Percentiles rank a stretch among this genome's conserved stretches.
These are phyloP conservation scores for Fraxinus velutina DNA, from an alignment of 305 asterid species.

Conservation along the genomic window DNA sequence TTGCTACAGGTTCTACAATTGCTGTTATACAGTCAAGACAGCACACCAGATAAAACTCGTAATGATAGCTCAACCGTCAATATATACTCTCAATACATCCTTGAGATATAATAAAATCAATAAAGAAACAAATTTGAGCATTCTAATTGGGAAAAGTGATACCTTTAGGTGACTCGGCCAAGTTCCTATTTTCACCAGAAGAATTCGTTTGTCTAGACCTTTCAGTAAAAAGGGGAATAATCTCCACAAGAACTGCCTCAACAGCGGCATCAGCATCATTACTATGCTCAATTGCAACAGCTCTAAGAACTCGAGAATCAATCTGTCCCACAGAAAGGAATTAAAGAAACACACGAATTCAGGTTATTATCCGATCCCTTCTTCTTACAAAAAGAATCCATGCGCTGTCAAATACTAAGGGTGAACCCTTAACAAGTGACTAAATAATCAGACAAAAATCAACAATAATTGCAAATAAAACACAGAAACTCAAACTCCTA, in stretches of 20 bases:
- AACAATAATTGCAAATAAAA: not conserved
- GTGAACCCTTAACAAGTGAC: not conserved
- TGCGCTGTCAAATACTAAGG: not conserved
- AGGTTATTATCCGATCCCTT: not conserved
- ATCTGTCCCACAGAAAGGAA: constrained; percentile 37
- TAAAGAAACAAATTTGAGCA: not conserved
- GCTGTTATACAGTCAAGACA: constrained; percentile 20
- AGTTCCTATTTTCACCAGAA: constrained; percentile 20
- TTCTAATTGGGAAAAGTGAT: constrained; percentile 14
- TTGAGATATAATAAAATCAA: not conserved
- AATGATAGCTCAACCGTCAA: not conserved
- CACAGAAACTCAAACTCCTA: not conserved
- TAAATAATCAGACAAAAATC: not conserved
- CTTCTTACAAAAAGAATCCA: not conserved
- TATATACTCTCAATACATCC: not conserved
- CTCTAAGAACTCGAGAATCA: constrained; percentile 70
- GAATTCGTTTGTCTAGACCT: constrained; percentile 31
- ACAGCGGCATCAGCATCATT: constrained; percentile 73
- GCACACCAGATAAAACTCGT: not conserved
- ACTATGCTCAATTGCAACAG: constrained; percentile 76
- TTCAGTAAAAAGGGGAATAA: constrained; percentile 60
- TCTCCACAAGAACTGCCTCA: constrained; percentile 61
- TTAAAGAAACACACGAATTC: not conserved
- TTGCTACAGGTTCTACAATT: constrained; percentile 24
- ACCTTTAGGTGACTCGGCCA: constrained; percentile 45